A percentile compares a stretch with the other conserved stretches of the same genome.
phyloP scores from a whole-genome alignment of 1,284 basidiomycete species.

The Sparassis latifolia region DNA sequence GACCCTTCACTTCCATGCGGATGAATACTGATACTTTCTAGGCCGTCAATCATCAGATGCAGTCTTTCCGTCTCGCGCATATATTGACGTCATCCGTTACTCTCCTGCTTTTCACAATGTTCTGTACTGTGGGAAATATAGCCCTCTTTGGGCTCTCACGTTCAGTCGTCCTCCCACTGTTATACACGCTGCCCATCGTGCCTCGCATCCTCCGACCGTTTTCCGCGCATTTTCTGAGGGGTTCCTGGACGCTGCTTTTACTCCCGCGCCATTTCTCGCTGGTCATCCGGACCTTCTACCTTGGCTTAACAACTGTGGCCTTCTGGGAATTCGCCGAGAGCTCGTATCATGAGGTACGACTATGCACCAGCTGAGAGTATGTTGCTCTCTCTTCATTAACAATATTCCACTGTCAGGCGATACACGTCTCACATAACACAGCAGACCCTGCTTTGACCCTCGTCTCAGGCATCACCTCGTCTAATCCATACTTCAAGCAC shows the following conservation, averaged over 20 bases:
- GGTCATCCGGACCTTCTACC: slow-evolving; percentile 39
- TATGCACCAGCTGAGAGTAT: background rate
- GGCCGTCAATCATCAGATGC: slow-evolving; percentile 5
- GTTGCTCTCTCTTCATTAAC: too few relatives aligned
- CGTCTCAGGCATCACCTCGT: slow-evolving; percentile 51
- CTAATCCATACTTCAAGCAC: slow-evolving; percentile 43
- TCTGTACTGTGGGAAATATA: slow-evolving; percentile 33
- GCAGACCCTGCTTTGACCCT: slow-evolving; percentile 47
- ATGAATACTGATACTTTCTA: background rate
- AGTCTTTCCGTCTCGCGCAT: slow-evolving; percentile 21
- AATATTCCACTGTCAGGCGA: slow-evolving; percentile 27
- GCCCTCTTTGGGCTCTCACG: slow-evolving; percentile 40
- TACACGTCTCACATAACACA: slow-evolving; percentile 33
- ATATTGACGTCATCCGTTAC: slow-evolving; percentile 32
- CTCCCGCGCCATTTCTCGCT: slow-evolving; percentile 40
- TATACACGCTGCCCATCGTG: slow-evolving; percentile 48
- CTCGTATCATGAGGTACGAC: slow-evolving; percentile 51
- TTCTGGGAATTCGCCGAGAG: slow-evolving; percentile 58
- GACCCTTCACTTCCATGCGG: too few relatives aligned
- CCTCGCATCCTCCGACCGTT: slow-evolving; percentile 48
- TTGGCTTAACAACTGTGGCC: slow-evolving; percentile 42
- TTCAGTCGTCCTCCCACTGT: slow-evolving; percentile 38
- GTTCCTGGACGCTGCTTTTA: slow-evolving; percentile 46
- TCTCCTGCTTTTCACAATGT: slow-evolving; percentile 31
- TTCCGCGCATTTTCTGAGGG: slow-evolving; percentile 53